Percentiles rank a stretch among this genome's conserved stretches.
Evolutionary conservation across 495 filamentous ascomycete genomes (phyloP).

Genomic region (Daldinia caldariorum): DNA sequence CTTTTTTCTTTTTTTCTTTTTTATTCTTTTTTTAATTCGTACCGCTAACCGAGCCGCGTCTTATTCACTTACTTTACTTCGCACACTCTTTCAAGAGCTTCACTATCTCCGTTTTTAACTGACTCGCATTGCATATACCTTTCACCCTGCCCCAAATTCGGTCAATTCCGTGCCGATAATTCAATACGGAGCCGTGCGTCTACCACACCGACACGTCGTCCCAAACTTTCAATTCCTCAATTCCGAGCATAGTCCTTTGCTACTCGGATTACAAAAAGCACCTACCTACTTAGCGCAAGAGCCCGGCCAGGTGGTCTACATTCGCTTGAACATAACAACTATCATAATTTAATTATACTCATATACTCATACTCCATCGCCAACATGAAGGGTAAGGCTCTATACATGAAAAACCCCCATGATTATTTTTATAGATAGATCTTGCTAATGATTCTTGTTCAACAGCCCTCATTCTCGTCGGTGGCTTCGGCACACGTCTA

Average conservation of each 20-base stretch:
- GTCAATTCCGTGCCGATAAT: background rate
- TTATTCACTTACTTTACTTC: background rate
- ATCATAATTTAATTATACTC: conserved; percentile 11
- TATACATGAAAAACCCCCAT: background rate
- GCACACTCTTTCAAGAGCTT: background rate
- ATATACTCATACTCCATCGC: conserved; percentile 9
- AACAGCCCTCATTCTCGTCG: conserved; percentile 97
- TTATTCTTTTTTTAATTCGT: background rate
- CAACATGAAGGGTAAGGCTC: conserved; percentile 58
- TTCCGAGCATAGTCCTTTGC: conserved; percentile 28
- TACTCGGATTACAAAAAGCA: conserved; percentile 22
- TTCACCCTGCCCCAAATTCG: background rate
- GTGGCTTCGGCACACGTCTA: conserved; percentile 98
- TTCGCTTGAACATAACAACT: conserved; percentile 19
- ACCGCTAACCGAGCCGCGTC: background rate
- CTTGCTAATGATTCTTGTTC: conserved; percentile 2
- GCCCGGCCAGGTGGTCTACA: conserved; percentile 2
- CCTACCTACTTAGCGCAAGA: conserved; percentile 7
- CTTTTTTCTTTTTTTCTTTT: background rate
- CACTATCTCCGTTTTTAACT: conserved; percentile 1
- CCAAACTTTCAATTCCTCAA: conserved; percentile 7
- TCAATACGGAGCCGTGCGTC: background rate
- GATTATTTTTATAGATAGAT: background rate
- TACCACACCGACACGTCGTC: conserved; percentile 27
- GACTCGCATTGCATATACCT: background rate